Conservation (phyloP, 2,329 filamentous ascomycete genomes). For the Claviceps lovelessii region DNA sequence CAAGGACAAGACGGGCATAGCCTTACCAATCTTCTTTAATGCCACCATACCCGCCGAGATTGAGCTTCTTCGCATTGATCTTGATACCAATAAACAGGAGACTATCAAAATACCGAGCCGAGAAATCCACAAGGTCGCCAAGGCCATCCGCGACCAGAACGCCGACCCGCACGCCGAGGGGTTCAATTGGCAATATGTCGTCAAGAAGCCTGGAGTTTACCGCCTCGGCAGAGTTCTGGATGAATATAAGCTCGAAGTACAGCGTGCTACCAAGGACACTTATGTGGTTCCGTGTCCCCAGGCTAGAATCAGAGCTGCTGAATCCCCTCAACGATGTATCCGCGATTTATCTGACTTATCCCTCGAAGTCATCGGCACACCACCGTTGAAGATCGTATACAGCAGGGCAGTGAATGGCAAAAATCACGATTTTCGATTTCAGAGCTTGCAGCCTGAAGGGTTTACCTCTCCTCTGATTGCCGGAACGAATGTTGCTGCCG, state of each 20-base stretch:
- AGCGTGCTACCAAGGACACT: conserved; percentile 58
- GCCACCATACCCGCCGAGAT: conserved; percentile 80
- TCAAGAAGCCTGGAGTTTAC: conserved; percentile 84
- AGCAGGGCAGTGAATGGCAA: conserved; percentile 74
- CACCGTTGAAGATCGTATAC: conserved; percentile 85
- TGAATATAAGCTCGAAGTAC: conserved; percentile 86
- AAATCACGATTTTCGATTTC: conserved; percentile 74
- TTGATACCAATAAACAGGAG: conserved; percentile 68
- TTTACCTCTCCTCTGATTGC: conserved; percentile 64
- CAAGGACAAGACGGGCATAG: conserved; percentile 42
- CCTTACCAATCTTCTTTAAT: conserved; percentile 81
- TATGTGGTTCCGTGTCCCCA: conserved; percentile 77
- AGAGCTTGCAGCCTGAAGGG: conserved; percentile 84
- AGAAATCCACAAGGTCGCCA: conserved; percentile 62
- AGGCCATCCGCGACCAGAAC: conserved; percentile 50
- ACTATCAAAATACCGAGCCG: conserved; percentile 59
- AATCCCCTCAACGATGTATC: conserved; percentile 56
- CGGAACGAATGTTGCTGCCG: conserved; percentile 42
- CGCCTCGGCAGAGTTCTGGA: conserved; percentile 74
- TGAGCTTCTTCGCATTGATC: conserved; percentile 74
- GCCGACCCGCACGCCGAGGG: conserved; percentile 46
- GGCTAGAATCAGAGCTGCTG: conserved; percentile 53
- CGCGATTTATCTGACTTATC: conserved; percentile 78
- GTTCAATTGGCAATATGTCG: conserved; percentile 54
- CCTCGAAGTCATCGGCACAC: conserved; percentile 73